These are phyloP conservation scores for Trichoderma citrinoviride DNA, from an alignment of 2,329 filamentous ascomycete genomes.

Conservation along the genomic window DNA sequence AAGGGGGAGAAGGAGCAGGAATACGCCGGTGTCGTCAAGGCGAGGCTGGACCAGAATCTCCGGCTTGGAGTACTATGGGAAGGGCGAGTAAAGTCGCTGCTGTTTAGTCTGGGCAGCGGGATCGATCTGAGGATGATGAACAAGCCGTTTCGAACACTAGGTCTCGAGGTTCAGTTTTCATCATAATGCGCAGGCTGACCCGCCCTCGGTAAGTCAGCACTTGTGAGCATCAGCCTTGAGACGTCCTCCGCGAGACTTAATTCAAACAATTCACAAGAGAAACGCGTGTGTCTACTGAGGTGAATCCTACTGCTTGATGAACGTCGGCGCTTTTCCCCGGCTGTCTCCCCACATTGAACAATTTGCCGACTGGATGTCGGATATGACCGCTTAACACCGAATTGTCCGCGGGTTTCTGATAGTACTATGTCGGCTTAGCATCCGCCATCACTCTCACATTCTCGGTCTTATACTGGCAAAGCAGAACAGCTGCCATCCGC, in stretches of 20 bases:
- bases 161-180: conserved; percentile 79
- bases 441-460: not conserved
- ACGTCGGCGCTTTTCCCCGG: not conserved
- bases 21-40: conserved; percentile 84
- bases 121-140: conserved; percentile 76
- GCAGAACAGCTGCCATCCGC: not conserved
- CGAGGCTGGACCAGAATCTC: conserved; percentile 83
- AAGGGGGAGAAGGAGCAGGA: conserved; percentile 60
- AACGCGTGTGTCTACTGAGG: not conserved
- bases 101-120: conserved; percentile 86
- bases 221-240: not conserved
- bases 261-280: not conserved
- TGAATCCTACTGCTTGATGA: not conserved
- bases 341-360: not conserved
- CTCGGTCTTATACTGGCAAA: not conserved
- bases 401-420: not conserved
- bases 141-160: conserved; percentile 73
- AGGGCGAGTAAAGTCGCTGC: conserved; percentile 82
- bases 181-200: conserved; percentile 51
- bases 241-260: not conserved
- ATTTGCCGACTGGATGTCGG: not conserved
- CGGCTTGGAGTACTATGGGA: conserved; percentile 89
- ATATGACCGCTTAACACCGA: conserved; percentile 2
- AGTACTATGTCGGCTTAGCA: not conserved
- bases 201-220: not conserved